A percentile compares a stretch with the other conserved stretches of the same genome.
These are phyloP conservation scores for Yamadazyma dushanensis DNA, from an alignment of 1,139 yeast species.

Conservation along the genomic window DNA sequence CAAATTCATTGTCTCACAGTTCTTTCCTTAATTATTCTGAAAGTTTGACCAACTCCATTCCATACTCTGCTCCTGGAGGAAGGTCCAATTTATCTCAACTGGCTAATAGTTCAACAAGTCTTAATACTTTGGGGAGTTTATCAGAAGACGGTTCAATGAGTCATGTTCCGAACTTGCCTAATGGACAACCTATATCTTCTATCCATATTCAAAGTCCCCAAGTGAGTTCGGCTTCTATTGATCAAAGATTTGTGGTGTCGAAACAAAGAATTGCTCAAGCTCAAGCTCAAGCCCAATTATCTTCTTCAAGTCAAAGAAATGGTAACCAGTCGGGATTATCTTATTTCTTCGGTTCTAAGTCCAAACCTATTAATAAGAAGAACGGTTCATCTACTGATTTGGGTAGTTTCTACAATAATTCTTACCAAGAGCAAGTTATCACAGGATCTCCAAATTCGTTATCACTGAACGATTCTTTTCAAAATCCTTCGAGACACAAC, in stretches of 20 bases:
- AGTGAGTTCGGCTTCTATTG: conserved; percentile 55
- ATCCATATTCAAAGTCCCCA: conserved; percentile 71
- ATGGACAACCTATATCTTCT: conserved; percentile 56
- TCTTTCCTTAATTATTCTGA: conserved; percentile 39
- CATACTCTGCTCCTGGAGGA: conserved; percentile 73
- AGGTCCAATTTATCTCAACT: conserved; percentile 22
- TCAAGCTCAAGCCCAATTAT: conserved; percentile 46
- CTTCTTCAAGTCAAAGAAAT: conserved; percentile 34
- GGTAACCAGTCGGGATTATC: conserved; percentile 54
- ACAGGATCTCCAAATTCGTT: conserved; percentile 41
- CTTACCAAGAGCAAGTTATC: conserved; percentile 32
- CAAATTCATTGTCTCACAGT: conserved; percentile 46
- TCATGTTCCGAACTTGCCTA: conserved; percentile 49
- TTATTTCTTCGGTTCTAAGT: conserved; percentile 41
- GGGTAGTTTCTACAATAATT: conserved; percentile 47
- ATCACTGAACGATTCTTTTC: conserved; percentile 37
- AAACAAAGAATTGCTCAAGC: conserved; percentile 69
- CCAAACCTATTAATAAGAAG: conserved; percentile 26
- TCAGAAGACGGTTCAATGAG: conserved; percentile 10
- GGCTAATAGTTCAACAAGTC: conserved; percentile 18
- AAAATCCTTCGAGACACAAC: conserved; percentile 49
- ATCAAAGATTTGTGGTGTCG: conserved; percentile 70
- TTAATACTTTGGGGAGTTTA: conserved; percentile 17
- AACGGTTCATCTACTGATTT: conserved; percentile 42
- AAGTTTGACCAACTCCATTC: conserved; percentile 62